Evolutionary conservation across 2,329 filamentous ascomycete species (phyloP).

Genomic region (Stachybotrys elegans): DNA sequence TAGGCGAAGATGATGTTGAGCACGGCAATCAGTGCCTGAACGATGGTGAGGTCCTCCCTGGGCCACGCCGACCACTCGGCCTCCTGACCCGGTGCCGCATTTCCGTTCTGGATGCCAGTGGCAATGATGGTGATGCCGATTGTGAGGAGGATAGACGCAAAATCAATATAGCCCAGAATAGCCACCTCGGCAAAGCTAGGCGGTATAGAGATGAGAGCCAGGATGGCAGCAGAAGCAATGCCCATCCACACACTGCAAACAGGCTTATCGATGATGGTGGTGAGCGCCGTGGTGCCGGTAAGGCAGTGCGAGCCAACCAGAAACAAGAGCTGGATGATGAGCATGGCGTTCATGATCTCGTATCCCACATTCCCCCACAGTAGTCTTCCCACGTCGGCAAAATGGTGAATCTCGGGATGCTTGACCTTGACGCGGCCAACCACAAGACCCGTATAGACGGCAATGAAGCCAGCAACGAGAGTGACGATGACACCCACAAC

Average conservation of each 20-base stretch:
- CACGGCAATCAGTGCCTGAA: constrained; percentile 51
- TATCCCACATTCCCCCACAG: constrained; percentile 52
- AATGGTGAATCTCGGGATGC: constrained; percentile 51
- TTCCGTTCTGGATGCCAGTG: constrained; percentile 39
- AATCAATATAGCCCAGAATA: constrained; percentile 24
- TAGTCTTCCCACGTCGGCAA: constrained; percentile 58
- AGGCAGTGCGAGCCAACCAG: constrained; percentile 63
- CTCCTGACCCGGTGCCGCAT: constrained; percentile 7
- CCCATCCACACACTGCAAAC: constrained; percentile 33
- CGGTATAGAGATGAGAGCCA: constrained; percentile 33
- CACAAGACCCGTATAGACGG: constrained; percentile 35
- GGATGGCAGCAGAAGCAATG: constrained; percentile 31
- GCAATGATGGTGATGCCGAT: constrained; percentile 60
- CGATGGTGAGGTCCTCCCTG: constrained; percentile 34
- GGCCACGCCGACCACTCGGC: constrained; percentile 32
- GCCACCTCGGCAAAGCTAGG: constrained; percentile 36
- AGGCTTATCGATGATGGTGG: constrained; percentile 51
- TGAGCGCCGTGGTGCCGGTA: constrained; percentile 61
- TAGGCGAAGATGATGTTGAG: constrained; percentile 66
- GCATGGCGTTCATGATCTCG: constrained; percentile 52
- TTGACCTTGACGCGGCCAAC: constrained; percentile 36
- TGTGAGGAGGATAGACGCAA: constrained; percentile 35
- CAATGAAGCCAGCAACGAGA: constrained; percentile 28
- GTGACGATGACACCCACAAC: constrained; percentile 31
- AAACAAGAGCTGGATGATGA: constrained; percentile 57